These are phyloP conservation scores for Kwoniella botswanensis DNA, from an alignment of 768 basidiomycete species.

Conservation along the genomic window DNA sequence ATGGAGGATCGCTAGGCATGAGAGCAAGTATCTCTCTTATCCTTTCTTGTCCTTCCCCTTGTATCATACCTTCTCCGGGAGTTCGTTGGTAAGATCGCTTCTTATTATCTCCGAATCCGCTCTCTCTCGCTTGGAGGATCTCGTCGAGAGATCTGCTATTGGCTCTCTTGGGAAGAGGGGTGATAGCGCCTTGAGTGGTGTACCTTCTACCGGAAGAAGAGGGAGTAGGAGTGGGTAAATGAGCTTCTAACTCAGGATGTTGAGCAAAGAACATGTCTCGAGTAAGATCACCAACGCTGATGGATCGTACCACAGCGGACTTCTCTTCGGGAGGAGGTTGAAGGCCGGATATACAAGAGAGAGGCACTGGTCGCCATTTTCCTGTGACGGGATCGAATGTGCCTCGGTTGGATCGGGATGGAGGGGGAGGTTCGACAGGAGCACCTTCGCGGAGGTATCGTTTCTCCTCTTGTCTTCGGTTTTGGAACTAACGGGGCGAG, in stretches of 20 bases:
- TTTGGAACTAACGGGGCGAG: conserved; percentile 30
- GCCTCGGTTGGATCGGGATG: conserved; percentile 32
- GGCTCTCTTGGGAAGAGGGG: conserved; percentile 20
- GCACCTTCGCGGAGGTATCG: conserved; percentile 24
- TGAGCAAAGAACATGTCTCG: conserved; percentile 34
- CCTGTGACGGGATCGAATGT: conserved; percentile 40
- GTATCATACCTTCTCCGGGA: conserved; percentile 1
- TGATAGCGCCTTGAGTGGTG: conserved; percentile 2
- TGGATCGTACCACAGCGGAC: conserved; percentile 21
- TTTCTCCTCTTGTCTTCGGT: conserved; percentile 42
- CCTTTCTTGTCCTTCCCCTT: conserved; percentile 24
- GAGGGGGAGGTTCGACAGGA: conserved; percentile 21
- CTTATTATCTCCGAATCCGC: conserved; percentile 11
- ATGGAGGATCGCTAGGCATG: conserved; percentile 35
- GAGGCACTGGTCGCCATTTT: conserved; percentile 39
- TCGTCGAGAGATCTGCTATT: conserved; percentile 32
- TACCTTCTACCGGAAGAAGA: conserved; percentile 1
- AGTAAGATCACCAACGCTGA: conserved; percentile 34
- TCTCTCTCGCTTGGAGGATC: conserved; percentile 29
- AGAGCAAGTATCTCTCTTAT: conserved; percentile 29
- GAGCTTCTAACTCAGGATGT: conserved; percentile 23
- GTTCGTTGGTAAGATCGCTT: conserved; percentile 13
- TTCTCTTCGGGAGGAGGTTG: conserved; percentile 31
- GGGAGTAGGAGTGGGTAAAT: conserved; percentile 12
- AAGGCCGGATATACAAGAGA: conserved; percentile 31